Base-by-base conservation (phyloP, 768 basidiomycete genomes). In the Amyloporia xantha region DNA sequence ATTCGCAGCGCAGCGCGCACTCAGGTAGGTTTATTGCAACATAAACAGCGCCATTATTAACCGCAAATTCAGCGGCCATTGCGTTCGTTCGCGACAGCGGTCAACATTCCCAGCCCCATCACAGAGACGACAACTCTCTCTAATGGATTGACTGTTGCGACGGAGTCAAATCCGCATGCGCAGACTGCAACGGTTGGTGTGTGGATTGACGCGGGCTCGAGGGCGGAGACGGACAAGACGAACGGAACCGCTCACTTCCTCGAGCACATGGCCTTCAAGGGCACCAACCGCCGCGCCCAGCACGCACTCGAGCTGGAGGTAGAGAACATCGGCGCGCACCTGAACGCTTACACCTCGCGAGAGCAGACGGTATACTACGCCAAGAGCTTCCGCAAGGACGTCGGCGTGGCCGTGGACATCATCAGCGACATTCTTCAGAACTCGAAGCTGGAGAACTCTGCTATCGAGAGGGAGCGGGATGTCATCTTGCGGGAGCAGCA, bases 331-430 rank as follows among this genome's bases (percentile, higher is more conserved):
- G 96, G 96, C 56, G 91, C 94, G 15, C 93, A 97, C 66, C 72
- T 99, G 49, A 98, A 98, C 66, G 95, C 96, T 42, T 98, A 97
- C 72, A 99, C 96, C 7, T 96, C 94, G 21, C 81, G 96, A 53
- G 96, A 99, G 72, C 95, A 98, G 71, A 99, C 96, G 19, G 94
- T 97, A 48, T 99, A 97, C 76, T 97, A 97, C 64, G 95, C 95
- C 61, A 97, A 98, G 78, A 86, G 88, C 65, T 98, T 99, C 82
- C 80, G 86, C 66, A 88, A 93, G 75, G 96, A 98, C 66, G 90
- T 98, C 10, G 77, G 83, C 11, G 75, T 77, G 42, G 82, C 91
- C 27, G 92, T 98, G 49, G 93, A 97, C 69, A 96, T 99, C 71
- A 92, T 99, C 68, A 86, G 87, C 60, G 96, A 99, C 68, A 98